Evolutionary conservation across 2,329 filamentous ascomycete species (phyloP), one percentile per base, ranked within the genome.

Genomic region (Alternaria burnsii): DNA sequence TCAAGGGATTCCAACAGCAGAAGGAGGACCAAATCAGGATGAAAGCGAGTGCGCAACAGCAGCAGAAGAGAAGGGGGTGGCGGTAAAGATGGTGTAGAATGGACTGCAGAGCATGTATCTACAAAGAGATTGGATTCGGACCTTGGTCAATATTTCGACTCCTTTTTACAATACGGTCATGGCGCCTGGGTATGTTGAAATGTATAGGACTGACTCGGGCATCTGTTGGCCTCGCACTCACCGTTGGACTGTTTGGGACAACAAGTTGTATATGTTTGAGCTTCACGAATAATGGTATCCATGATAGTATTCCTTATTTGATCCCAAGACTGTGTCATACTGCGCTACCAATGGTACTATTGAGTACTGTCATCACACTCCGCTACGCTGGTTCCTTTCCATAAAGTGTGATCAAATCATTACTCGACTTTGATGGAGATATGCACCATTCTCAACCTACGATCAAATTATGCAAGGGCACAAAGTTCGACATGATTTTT

Each of bases 11-110:
- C 28, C 65, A 73, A 65, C 44, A 61, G 48, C 53, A 69, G 41
- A 65, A 76, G 54, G 68, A 76, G 65, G 58, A 56, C 32, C 65
- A 74, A 65, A 70, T 75, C 34, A 57, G 66, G 59, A 46, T 67
- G 50, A 65, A 71, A 54, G 69, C 70, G 16, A 63, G 48, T 48
- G 46, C 46, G 32, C 46, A 50, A 9, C 62, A 65, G 60, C 64
- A 66, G 53, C 52, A 59, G 58, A 42, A 61, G 50, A 59, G 43
- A 46, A 47, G 52, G 50, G 65, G 61, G 4, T 68, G 67, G 65
- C 58, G 61, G 32, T 68, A 16, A 24, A 42, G 30, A 43, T 14
- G 30, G 24, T n/a, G 41, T 4, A 44, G 55, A 20, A 14, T 22
- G 18, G 24, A 52, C 24, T 47, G 20, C 18, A 5, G 20, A 36